Base-by-base conservation (phyloP, 2,329 filamentous ascomycete genomes). In the Cordyceps pruinosa region DNA sequence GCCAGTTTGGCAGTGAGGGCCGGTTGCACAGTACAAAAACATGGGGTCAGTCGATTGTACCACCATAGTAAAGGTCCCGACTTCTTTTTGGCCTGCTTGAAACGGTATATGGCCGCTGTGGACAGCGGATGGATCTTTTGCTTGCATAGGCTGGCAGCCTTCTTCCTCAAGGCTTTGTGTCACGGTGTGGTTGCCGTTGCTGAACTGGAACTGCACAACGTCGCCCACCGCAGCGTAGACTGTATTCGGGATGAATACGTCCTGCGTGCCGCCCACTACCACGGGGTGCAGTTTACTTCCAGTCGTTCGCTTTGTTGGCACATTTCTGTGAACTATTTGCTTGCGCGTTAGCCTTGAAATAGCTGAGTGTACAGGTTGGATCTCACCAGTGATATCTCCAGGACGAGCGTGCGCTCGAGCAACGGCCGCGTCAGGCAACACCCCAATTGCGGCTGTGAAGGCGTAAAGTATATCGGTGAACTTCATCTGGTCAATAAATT, bases 1-100 rank as follows among this genome's bases (percentile, higher is more conserved):
- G 8, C 78, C 78, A 9, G 63, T 64, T 62, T 79, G 74, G 46
- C 79, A 81, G 58, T 81, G 78, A 3, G 72, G 73, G 0, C 68
- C 72, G 2, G 74, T 74, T 0, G 77, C 75, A 57, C 78, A 82
- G 64, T 81, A 82, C 32, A 78, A 60, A 65, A 77, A 81, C 58
- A 80, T 73, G 6, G 77, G 70, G 2, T 74, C 69, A 0, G 73
- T 70, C 58, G 69, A 72, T 28, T 71, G 72, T 19, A 82, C 65
- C 12, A 71, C 69, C 64, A 82, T 71, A 57, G 72, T 76, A 62
- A 80, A 82, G 1, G 73, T 75, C 0, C 73, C 73, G 7, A 76
- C 73, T 0, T 64, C 70, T 3, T 64, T 66, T 52, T 73, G 69
- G 0, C 70, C 72, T 8, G 63, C 68, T 13, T 64, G 4, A 30